Percentiles rank a stretch among this genome's conserved stretches.
These are phyloP conservation scores for Ustilago crameri DNA, from an alignment of 1,284 basidiomycete genomes.

Conservation along the genomic window DNA sequence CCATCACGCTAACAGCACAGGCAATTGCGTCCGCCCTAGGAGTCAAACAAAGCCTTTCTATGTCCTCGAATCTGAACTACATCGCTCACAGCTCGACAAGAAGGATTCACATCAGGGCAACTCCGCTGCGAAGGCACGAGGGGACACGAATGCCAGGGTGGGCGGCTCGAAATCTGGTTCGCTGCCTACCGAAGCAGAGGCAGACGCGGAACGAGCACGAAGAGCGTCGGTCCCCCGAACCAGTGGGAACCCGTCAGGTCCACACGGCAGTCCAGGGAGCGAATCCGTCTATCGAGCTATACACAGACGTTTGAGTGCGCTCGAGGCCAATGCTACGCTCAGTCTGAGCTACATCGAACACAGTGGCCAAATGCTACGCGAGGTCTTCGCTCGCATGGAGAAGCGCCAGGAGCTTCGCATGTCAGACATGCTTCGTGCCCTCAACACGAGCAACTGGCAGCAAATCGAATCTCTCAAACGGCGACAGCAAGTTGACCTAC, in stretches of 20 bases:
- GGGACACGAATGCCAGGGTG: not conserved
- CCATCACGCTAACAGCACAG: not conserved
- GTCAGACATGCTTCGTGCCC: constrained; percentile 76
- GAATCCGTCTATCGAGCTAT: constrained; percentile 95
- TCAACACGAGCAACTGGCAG: constrained; percentile 70
- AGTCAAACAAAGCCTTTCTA: constrained; percentile 10
- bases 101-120: not conserved
- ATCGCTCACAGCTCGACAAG: constrained; percentile 1
- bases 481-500: constrained; percentile 71
- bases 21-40: constrained; percentile 13
- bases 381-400: constrained; percentile 80
- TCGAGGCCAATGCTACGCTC: constrained; percentile 89
- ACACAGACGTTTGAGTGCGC: constrained; percentile 85
- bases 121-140: not conserved
- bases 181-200: constrained; percentile 1
- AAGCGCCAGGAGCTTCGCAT: constrained; percentile 65
- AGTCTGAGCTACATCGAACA: constrained; percentile 90
- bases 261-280: constrained; percentile 31
- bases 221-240: constrained; percentile 11
- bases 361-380: constrained; percentile 81
- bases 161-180: not conserved
- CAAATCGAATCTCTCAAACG: constrained; percentile 69
- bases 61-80: not conserved
- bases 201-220: constrained; percentile 14
- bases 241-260: not conserved